Percentiles rank a stretch among this genome's conserved stretches.
Conservation (phyloP, 225 moss, liverwort and hornwort species). For the Thuidium tamariscinum region DNA sequence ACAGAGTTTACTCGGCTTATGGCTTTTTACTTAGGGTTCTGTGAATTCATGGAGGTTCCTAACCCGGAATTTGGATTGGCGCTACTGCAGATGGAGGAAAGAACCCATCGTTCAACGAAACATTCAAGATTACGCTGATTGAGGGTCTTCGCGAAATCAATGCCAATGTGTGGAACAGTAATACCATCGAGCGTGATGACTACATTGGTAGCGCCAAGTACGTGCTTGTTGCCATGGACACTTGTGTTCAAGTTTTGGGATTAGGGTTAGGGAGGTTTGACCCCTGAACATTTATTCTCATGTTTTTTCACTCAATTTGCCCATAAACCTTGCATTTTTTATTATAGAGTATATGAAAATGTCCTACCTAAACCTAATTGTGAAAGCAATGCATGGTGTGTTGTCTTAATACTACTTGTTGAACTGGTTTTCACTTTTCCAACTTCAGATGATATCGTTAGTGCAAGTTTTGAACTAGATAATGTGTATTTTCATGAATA, state of each 20-base stretch:
- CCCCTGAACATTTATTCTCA: background rate
- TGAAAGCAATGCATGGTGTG: background rate
- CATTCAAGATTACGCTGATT: slow-evolving; percentile 51
- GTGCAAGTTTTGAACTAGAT: background rate
- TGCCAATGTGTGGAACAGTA: slow-evolving; percentile 67
- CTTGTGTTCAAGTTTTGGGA: background rate
- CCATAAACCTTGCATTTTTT: background rate
- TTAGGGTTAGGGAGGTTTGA: background rate
- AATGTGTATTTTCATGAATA: background rate
- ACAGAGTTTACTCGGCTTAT: background rate
- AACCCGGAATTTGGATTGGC: background rate
- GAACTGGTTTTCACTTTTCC: background rate
- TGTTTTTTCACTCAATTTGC: background rate
- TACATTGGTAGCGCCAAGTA: slow-evolving; percentile 68
- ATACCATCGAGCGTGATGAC: slow-evolving; percentile 55
- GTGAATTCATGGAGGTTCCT: background rate
- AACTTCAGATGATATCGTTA: background rate
- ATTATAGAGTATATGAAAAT: background rate
- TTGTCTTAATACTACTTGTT: background rate
- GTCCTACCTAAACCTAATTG: background rate
- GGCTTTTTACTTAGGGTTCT: background rate
- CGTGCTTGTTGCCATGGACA: background rate
- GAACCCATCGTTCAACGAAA: slow-evolving; percentile 72
- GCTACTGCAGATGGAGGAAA: slow-evolving; percentile 65
- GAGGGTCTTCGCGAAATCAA: slow-evolving; percentile 69